Evolutionary conservation across 495 filamentous ascomycete species (phyloP), one percentile per base, ranked within the genome.

Genomic region (Penicillium manginii): DNA sequence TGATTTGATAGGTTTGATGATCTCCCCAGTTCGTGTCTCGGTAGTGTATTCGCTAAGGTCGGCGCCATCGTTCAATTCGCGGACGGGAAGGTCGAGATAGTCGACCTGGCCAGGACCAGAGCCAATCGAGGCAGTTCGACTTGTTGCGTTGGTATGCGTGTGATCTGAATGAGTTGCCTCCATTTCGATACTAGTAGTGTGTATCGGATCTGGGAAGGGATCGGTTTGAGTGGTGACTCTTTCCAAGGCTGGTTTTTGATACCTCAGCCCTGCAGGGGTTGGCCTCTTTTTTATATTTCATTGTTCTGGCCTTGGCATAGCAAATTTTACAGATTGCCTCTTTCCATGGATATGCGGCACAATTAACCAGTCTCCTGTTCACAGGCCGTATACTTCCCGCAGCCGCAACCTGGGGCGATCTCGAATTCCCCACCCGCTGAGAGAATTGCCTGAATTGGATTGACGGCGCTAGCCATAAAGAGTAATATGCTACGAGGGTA

Each of bases 11-110:
- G 73, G 72, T 57, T 81, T 83, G 54, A 85, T 75, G 56, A 91
- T 88, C 54, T 85, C 74, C 5, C 88, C 88, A 0, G 65, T 61
- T 22, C 68, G 60, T 10, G 85, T 88, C 67, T 90, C 88, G 22
- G 73, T 69, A 4, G 77, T 84, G 60, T 86, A 92, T 68, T 91
- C 89, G 22, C 77, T 75, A 48, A 91, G 70, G 65, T 84, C 80
- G 53, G 87, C 89, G 33, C 77, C 64, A 52, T 74, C 72, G 49
- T 68, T 87, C 22, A 91, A 67, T 15, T 84, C 86, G 61, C 87
- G 83, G 59, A 84, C 82, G 0, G 88, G 88, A 4, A 92, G 77
- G 62, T 88, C 66, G 26, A 68, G 48, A 23, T 73, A 73, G 37
- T 75, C 71, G 0, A 61, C 50, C 7, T 60, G 55, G 12, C 57